A percentile compares a stretch with the other conserved stretches of the same genome.
Conservation (phyloP, 2,329 filamentous ascomycete genomes). For the Microcyclospora tardicrescens region DNA sequence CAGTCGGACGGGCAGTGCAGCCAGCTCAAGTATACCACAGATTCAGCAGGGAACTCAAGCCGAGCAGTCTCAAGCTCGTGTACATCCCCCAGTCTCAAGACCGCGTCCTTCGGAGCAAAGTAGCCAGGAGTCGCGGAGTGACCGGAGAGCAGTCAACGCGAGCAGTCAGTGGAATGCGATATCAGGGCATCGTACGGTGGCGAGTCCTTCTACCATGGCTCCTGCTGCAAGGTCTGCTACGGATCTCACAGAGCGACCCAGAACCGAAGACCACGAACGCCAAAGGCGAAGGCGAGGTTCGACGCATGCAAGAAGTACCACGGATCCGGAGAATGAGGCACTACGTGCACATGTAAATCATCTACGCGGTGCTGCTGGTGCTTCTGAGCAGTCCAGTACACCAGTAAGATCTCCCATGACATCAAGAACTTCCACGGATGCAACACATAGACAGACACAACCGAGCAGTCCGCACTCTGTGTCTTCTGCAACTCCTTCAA, state of each 20-base stretch:
- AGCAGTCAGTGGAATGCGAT: constrained; percentile 15
- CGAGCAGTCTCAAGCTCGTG: constrained; percentile 19
- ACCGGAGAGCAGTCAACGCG: constrained; percentile 33
- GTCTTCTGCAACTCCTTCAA: not conserved
- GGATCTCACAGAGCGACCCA: constrained; percentile 39
- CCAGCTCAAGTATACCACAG: constrained; percentile 1
- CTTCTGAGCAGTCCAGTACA: not conserved
- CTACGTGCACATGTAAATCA: constrained; percentile 8
- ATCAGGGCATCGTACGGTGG: constrained; percentile 24
- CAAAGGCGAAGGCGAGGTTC: constrained; percentile 25
- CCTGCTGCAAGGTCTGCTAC: constrained; percentile 51
- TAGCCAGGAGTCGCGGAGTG: constrained; percentile 20
- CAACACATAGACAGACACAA: too few relatives aligned
- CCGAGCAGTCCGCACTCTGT: too few relatives aligned
- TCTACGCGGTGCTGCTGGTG: constrained; percentile 5
- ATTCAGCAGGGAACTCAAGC: constrained; percentile 4
- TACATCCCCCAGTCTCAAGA: constrained; percentile 32
- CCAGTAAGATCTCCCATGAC: constrained; percentile 2
- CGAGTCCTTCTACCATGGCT: constrained; percentile 32
- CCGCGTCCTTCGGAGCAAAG: constrained; percentile 33
- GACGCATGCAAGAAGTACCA: constrained; percentile 32
- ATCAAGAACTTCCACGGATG: not conserved
- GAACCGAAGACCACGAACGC: constrained; percentile 16
- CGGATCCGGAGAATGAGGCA: constrained; percentile 23
- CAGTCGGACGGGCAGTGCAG: constrained; percentile 22